These are phyloP conservation scores for Pythium sukuiense DNA, from an alignment of 352 stramenopile genomes.

Conservation along the genomic window DNA sequence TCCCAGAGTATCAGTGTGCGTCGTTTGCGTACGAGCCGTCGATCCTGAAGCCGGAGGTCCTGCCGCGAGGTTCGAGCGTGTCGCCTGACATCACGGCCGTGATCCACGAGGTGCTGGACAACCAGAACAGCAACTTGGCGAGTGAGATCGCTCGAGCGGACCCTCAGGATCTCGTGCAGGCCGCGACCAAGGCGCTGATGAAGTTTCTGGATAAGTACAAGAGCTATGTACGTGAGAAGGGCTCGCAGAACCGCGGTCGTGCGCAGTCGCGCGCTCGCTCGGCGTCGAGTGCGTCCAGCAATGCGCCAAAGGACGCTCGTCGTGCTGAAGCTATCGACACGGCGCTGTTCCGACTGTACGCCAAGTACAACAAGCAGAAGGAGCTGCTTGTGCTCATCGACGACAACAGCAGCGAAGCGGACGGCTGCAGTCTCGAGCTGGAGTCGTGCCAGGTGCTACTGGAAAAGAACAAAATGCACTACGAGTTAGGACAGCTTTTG, in stretches of 20 bases:
- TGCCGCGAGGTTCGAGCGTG: slow-evolving; percentile 69
- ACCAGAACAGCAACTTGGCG: slow-evolving; percentile 44
- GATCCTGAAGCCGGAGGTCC: slow-evolving; percentile 81
- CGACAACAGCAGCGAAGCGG: slow-evolving; percentile 53
- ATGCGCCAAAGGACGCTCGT: slow-evolving; percentile 62
- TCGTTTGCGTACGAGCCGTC: slow-evolving; percentile 85
- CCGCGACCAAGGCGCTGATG: slow-evolving; percentile 70
- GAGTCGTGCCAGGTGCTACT: slow-evolving; percentile 67
- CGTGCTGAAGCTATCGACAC: slow-evolving; percentile 84
- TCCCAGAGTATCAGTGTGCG: slow-evolving; percentile 74
- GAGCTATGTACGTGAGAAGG: slow-evolving; percentile 80
- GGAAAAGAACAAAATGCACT: slow-evolving; percentile 78
- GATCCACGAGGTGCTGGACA: slow-evolving; percentile 65
- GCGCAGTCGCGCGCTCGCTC: slow-evolving; percentile 26
- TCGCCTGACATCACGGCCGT: slow-evolving; percentile 79
- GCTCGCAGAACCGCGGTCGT: slow-evolving; percentile 20
- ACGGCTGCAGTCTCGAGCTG: slow-evolving; percentile 63
- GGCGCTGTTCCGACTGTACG: slow-evolving; percentile 77
- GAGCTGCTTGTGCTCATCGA: slow-evolving; percentile 76
- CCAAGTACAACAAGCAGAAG: slow-evolving; percentile 78
- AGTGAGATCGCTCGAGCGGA: slow-evolving; percentile 66
- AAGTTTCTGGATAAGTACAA: slow-evolving; percentile 85
- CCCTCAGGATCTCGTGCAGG: slow-evolving; percentile 49
- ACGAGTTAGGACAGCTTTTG: slow-evolving; percentile 71
- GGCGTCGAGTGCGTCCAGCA: slow-evolving; percentile 16